Base-by-base conservation (phyloP, 2,329 filamentous ascomycete genomes). In the Sclerotinia trifoliorum region DNA sequence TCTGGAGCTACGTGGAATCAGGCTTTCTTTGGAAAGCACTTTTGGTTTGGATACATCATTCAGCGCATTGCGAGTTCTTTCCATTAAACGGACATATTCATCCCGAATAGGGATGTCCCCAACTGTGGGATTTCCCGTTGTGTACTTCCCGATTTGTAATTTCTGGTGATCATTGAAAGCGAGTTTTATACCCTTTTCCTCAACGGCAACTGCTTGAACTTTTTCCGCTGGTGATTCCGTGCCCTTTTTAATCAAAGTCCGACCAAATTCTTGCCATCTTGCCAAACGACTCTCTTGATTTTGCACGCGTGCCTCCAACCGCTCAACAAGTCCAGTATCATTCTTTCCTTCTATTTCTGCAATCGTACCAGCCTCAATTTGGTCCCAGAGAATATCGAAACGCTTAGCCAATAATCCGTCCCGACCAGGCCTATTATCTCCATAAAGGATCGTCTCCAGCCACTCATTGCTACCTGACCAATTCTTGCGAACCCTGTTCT, bases 391-490 rank as follows among this genome's bases (percentile, higher is more conserved):
- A 11, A 86, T 82, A 42, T 91, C 85, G 71, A 94, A 95, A 0
- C 86, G 82, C 48, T 84, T 83, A 2, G 84, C 84, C 19, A 96
- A 77, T n/a, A 95, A 80, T 0, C 82, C 84, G 70, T 91, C 90
- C 44, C 82, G 84, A 35, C 81, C 81, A 2, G 82, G 79, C 10
- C 81, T 81, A 26, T 82, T 81, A 57, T 92, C 89, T 2, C 91
- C 91, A 63, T 89, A 83, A 0, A 95, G 77, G 26, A 97, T 80
- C 2, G 86, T 83, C 60, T 92, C 85, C 73, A 92, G 84, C 89
- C 93, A 94, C 67, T 86, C 84, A 69, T 89, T 86, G 74, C 89
- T 87, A 2, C 92, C 93, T 19, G 91, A 83, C 93, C 93, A 97
- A 72, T 93, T 92, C 70, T 88, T 88, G 48, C 85, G 83, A 42